Evolutionary conservation across 2,329 filamentous ascomycete genomes (phyloP).

Genomic region (Exophiala sp.): DNA sequence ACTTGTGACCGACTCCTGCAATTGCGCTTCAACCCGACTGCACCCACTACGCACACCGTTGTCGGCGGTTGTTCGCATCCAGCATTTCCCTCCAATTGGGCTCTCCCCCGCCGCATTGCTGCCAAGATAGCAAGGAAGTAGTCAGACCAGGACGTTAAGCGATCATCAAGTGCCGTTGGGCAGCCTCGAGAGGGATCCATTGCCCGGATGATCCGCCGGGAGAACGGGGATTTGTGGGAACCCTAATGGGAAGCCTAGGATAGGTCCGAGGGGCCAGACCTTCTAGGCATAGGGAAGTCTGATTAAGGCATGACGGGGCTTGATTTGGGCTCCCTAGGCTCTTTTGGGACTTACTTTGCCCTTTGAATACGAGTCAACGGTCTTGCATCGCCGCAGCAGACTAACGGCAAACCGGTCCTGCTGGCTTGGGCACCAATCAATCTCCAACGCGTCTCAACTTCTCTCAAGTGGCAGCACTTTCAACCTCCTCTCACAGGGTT

Average conservation of each 20-base stretch:
- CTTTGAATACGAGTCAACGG: neutral
- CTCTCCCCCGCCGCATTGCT: slow-evolving; percentile 7
- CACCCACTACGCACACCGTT: slow-evolving; percentile 13
- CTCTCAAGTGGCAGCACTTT: neutral
- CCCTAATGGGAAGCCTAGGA: neutral
- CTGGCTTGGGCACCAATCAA: too few relatives aligned
- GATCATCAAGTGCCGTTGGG: slow-evolving; percentile 8
- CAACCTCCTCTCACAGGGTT: neutral
- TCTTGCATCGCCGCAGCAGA: neutral
- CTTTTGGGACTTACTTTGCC: too few relatives aligned
- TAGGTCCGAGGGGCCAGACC: too few relatives aligned
- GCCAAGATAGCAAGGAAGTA: slow-evolving; percentile 10
- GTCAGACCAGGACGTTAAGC: slow-evolving; percentile 8
- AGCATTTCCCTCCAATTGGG: slow-evolving; percentile 17
- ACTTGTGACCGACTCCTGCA: slow-evolving; percentile 16
- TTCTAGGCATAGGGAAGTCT: too few relatives aligned
- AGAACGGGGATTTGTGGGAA: neutral
- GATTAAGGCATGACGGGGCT: too few relatives aligned
- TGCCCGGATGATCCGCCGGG: slow-evolving; percentile 14
- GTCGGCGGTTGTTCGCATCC: neutral
- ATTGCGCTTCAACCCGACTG: slow-evolving; percentile 3
- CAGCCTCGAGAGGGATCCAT: slow-evolving; percentile 3
- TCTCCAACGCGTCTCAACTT: neutral
- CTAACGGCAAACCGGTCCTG: neutral
- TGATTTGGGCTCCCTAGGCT: too few relatives aligned